Percentiles rank a stretch among this genome's conserved stretches.
Evolutionary conservation across 306 rosid species (phyloP).

Genomic region (Vicia sativa): DNA sequence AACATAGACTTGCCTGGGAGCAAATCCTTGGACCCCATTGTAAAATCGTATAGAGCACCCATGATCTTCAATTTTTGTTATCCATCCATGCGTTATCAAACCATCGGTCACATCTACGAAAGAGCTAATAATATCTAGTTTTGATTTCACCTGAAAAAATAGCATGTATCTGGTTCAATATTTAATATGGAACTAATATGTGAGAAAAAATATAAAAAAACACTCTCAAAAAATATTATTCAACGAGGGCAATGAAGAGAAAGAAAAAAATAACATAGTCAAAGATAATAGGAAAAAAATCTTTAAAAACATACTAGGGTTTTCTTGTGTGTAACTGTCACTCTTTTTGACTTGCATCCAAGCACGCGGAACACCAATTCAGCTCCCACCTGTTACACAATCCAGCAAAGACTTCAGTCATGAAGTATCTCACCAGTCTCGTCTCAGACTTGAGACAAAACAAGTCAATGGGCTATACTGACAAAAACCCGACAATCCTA

Average conservation of each 20-base stretch:
- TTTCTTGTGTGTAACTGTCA: slow-evolving; percentile 96
- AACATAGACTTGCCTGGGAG: slow-evolving; percentile 70
- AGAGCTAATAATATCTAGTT: slow-evolving; percentile 76
- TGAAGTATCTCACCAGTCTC: slow-evolving; percentile 24
- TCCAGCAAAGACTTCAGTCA: slow-evolving; percentile 39
- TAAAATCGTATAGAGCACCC: slow-evolving; percentile 92
- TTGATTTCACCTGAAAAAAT: slow-evolving; percentile 76
- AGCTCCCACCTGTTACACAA: slow-evolving; percentile 77
- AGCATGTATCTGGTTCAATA: slow-evolving; percentile 39
- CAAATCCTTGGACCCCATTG: slow-evolving; percentile 94
- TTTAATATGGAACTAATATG: slow-evolving; percentile 12
- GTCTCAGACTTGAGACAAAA: slow-evolving; percentile 29
- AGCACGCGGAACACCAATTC: slow-evolving; percentile 88
- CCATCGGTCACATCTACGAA: slow-evolving; percentile 78
- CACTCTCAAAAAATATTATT: background rate
- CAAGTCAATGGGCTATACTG: background rate
- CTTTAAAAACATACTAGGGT: slow-evolving; percentile 63
- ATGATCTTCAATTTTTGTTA: slow-evolving; percentile 83
- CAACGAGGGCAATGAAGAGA: background rate
- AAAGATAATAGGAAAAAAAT: background rate
- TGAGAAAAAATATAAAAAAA: slow-evolving; percentile 1
- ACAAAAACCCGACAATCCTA: background rate
- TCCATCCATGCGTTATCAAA: slow-evolving; percentile 94
- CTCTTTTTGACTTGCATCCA: slow-evolving; percentile 93
- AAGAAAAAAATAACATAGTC: background rate